These are phyloP conservation scores for Ceratorhiza oryzae-sativae DNA, from an alignment of 1,284 basidiomycete species.

Conservation along the genomic window DNA sequence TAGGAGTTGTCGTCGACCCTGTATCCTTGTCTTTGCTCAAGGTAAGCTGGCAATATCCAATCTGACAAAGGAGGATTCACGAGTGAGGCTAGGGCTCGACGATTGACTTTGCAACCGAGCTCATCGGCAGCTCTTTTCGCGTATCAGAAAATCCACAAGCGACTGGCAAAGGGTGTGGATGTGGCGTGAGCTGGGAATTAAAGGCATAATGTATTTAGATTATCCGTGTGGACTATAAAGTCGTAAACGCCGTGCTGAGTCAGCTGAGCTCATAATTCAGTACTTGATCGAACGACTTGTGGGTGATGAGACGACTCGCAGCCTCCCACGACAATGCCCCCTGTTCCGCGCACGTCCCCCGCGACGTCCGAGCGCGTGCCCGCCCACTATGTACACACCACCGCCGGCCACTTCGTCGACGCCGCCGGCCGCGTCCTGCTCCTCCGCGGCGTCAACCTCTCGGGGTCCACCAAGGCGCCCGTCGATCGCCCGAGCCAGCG, in stretches of 20 bases:
- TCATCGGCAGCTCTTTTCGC: conserved; percentile 87
- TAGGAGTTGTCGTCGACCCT: conserved; percentile 73
- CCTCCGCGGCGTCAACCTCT: conserved; percentile 92
- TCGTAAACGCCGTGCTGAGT: conserved; percentile 1
- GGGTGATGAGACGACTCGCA: neutral
- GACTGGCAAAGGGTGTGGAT: conserved; percentile 85
- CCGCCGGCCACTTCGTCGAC: conserved; percentile 82
- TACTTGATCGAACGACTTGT: conserved; percentile 12
- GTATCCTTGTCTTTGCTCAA: conserved; percentile 80
- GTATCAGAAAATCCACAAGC: conserved; percentile 84
- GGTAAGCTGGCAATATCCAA: conserved; percentile 14
- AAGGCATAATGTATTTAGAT: conserved; percentile 56
- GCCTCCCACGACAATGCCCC: conserved; percentile 58
- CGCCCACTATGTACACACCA: conserved; percentile 69
- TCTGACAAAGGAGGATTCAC: neutral
- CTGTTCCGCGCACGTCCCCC: conserved; percentile 67
- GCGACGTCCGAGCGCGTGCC: conserved; percentile 67
- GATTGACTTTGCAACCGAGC: conserved; percentile 87
- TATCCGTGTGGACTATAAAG: neutral
- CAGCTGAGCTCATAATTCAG: conserved; percentile 28
- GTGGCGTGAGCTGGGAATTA: conserved; percentile 90
- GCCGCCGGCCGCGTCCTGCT: conserved; percentile 81
- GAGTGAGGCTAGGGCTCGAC: conserved; percentile 63
- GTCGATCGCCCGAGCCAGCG: conserved; percentile 69
- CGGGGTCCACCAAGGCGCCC: conserved; percentile 87